Evolutionary conservation across 108 stramenopile genomes (phyloP), one percentile per base, ranked within the genome.

Genomic region (Skeletonema tropicum): DNA sequence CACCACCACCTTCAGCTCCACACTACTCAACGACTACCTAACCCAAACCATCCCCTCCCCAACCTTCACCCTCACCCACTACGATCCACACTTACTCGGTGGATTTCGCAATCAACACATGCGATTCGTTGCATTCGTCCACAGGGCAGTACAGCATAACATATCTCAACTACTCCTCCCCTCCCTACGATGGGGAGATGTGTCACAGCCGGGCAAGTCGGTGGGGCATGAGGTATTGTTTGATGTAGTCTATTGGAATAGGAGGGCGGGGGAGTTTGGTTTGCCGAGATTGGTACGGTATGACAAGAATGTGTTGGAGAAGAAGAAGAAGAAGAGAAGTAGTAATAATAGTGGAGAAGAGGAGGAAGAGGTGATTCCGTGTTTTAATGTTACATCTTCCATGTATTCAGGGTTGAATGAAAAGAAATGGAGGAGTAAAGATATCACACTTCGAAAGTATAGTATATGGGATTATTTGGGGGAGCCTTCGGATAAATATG

Each of bases 71-170:
- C 69, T 76, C 3, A 60, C 29, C 13, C 60, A 66, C 29, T 61
- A n/a, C 62, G 71, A 76, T 23, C 80, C 84, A 7, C 86, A 86
- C 2, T 59, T 92, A 11, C 29, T 85, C 5, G 89, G 91, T 9
- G 91, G 91, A 39, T 88, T 85, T 64, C 80, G 87, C 2, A 94
- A 94, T 76, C 92, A 94, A 80, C 87, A 85, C 42, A 87, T 94
- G 66, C 77, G 90, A 25, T 89, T 91, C 36, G 71, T 91, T 0
- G 78, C 75, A 1, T 84, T 91, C 21, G 73, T 90, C 5, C 32
- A 58, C 32, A 45, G 78, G 57, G 92, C 92, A 1, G 25, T 75
- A 0, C 6, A 64, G 36, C 57, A 74, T 32, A 72, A 87, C 60
- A 72, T 87, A 29, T 15, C 63, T 6, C 74, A 88, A 14, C 30